These are phyloP conservation scores for Aspergillus hortae DNA, from an alignment of 2,329 filamentous ascomycete species.

Conservation along the genomic window DNA sequence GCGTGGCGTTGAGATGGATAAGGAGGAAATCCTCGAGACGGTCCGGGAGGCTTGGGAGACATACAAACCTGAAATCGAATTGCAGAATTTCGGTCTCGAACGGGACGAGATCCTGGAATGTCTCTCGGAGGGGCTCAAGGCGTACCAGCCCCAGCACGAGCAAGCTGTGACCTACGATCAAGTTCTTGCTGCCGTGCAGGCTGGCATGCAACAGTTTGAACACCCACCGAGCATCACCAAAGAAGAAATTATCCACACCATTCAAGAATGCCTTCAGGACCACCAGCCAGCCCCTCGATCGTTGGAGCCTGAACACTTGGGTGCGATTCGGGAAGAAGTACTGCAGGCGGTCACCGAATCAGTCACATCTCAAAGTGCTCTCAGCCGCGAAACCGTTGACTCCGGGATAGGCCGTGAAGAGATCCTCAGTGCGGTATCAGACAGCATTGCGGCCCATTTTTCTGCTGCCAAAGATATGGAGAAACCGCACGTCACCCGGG, in stretches of 20 bases:
- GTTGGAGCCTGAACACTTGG: slow-evolving; percentile 25
- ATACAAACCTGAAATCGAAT: slow-evolving; percentile 88
- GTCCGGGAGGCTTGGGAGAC: slow-evolving; percentile 90
- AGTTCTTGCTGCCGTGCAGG: slow-evolving; percentile 79
- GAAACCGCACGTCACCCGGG: slow-evolving; percentile 25
- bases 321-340: slow-evolving; percentile 30
- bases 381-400: slow-evolving; percentile 28
- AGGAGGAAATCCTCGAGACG: slow-evolving; percentile 81
- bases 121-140: slow-evolving; percentile 77
- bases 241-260: slow-evolving; percentile 78
- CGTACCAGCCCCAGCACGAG: slow-evolving; percentile 57
- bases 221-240: slow-evolving; percentile 67
- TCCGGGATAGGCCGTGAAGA: slow-evolving; percentile 50
- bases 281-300: slow-evolving; percentile 47
- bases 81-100: slow-evolving; percentile 86
- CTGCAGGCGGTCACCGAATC: slow-evolving; percentile 30
- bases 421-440: slow-evolving; percentile 58
- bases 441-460: slow-evolving; percentile 51
- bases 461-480: slow-evolving; percentile 55
- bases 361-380: slow-evolving; percentile 27
- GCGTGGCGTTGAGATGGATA: slow-evolving; percentile 55
- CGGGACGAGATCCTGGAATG: slow-evolving; percentile 86
- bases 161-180: slow-evolving; percentile 73
- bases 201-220: slow-evolving; percentile 78
- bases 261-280: slow-evolving; percentile 81